Percentiles rank a stretch among this genome's conserved stretches.
Conservation (phyloP, 331 rosid genomes). For the Acacia concinna region DNA sequence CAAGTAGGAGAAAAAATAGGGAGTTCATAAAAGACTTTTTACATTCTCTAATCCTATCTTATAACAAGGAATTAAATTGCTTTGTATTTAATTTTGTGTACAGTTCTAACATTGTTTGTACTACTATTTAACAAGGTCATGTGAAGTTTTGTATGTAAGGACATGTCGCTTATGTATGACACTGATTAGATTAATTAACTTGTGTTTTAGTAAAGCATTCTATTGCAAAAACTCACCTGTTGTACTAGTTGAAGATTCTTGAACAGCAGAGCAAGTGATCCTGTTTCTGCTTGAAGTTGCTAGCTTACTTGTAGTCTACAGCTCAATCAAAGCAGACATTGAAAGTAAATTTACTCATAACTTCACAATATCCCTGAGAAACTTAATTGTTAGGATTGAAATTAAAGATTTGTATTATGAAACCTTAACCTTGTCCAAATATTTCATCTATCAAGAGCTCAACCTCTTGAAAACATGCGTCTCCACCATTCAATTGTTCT, state of each 20-base stretch:
- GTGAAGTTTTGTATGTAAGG: not conserved
- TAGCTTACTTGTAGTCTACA: conserved; percentile 48
- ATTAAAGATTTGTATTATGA: not conserved
- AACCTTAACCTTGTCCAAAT: not conserved
- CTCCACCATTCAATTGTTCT: not conserved
- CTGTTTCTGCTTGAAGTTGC: conserved; percentile 40
- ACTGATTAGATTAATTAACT: conserved; percentile 11
- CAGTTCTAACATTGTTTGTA: not conserved
- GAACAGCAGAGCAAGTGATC: conserved; percentile 78
- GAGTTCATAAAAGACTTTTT: too few species aligned
- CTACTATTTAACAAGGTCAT: not conserved
- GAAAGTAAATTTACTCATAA: not conserved
- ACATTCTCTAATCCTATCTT: too few species aligned
- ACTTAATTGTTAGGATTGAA: not conserved
- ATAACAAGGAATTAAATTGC: too few species aligned
- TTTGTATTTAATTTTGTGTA: not conserved
- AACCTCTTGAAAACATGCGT: not conserved
- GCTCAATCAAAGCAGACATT: conserved; percentile 12
- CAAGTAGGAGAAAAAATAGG: too few species aligned
- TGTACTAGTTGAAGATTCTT: conserved; percentile 76
- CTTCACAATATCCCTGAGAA: not conserved
- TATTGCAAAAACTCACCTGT: conserved; percentile 42
- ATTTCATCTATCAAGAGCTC: not conserved
- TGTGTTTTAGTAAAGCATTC: not conserved
- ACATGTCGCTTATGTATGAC: not conserved